Evolutionary conservation across 148 eudicot species (phyloP).

Genomic region (Amaranthus hypochondriacus): DNA sequence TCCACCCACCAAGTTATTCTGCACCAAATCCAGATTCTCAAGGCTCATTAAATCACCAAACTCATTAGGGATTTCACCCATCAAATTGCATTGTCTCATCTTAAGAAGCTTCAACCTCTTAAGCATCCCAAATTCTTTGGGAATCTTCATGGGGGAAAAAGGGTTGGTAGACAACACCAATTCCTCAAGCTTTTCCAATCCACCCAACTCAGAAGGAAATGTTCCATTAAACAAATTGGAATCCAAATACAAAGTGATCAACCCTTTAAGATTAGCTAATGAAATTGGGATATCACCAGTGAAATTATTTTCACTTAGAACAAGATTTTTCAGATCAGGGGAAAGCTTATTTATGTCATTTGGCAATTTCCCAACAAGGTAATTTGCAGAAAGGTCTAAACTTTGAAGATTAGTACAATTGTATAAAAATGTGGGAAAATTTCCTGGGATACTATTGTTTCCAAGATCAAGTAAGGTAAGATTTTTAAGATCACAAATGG

Average conservation of each 20-base stretch:
- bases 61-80: conserved; percentile 54
- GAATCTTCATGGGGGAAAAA: conserved; percentile 33
- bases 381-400: conserved; percentile 50
- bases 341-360: conserved; percentile 44
- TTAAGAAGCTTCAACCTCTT: conserved; percentile 30
- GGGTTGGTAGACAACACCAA: conserved; percentile 33
- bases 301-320: conserved; percentile 57
- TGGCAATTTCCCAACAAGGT: conserved; percentile 55
- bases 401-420: conserved; percentile 44
- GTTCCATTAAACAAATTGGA: conserved; percentile 50
- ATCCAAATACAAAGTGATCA: conserved; percentile 29
- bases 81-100: conserved; percentile 40
- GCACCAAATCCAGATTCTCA: conserved; percentile 45
- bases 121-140: conserved; percentile 42
- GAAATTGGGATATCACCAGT: conserved; percentile 57
- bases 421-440: conserved; percentile 44
- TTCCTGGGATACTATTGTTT: conserved; percentile 37
- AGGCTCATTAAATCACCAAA: conserved; percentile 41
- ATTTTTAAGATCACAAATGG: conserved; percentile 52
- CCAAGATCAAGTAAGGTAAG: conserved; percentile 42
- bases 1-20: conserved; percentile 40
- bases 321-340: conserved; percentile 30
- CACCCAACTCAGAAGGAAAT: conserved; percentile 52
- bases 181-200: conserved; percentile 36
- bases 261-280: conserved; percentile 39